A percentile compares a stretch with the other conserved stretches of the same genome.
Conservation (phyloP, 345 rosid genomes). For the Aquilaria sinensis region DNA sequence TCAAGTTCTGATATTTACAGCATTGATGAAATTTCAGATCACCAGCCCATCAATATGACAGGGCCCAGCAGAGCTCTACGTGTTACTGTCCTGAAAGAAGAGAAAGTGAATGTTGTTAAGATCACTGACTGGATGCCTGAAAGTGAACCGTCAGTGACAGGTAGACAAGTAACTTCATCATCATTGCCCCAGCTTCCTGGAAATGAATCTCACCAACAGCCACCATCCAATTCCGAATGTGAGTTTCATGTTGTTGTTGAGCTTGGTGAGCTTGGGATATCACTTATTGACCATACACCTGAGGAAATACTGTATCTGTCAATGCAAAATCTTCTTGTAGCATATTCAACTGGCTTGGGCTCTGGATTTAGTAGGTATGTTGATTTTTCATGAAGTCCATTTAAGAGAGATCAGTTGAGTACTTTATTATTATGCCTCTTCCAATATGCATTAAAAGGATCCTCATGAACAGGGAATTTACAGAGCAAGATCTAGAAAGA, state of each 20-base stretch:
- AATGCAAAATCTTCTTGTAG: conserved; percentile 70
- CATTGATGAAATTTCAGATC: conserved; percentile 83
- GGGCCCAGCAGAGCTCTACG: conserved; percentile 71
- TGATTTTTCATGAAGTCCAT: conserved; percentile 7
- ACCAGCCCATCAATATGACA: conserved; percentile 47
- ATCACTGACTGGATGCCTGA: conserved; percentile 97
- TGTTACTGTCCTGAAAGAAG: conserved; percentile 75
- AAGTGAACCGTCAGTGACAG: conserved; percentile 45
- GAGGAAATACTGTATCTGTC: conserved; percentile 91
- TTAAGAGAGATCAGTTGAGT: no score
- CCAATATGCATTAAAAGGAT: no score
- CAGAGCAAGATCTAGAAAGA: no score
- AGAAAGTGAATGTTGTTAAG: conserved; percentile 66
- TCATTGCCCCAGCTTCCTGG: conserved; percentile 35
- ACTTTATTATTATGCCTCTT: no score
- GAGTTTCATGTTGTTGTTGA: conserved; percentile 90
- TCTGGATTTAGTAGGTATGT: conserved; percentile 83
- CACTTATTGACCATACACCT: conserved; percentile 89
- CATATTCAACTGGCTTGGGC: conserved; percentile 89
- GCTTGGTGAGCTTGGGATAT: conserved; percentile 90
- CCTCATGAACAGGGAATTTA: no score
- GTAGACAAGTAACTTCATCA: conserved; percentile 28
- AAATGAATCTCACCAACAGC: conserved; percentile 40
- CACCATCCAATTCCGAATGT: conserved; percentile 33
- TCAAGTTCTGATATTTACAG: conserved; percentile 49